phyloP scores from a whole-genome alignment of 2,329 filamentous ascomycete genomes.

The Aspergillus sclerotialis region DNA sequence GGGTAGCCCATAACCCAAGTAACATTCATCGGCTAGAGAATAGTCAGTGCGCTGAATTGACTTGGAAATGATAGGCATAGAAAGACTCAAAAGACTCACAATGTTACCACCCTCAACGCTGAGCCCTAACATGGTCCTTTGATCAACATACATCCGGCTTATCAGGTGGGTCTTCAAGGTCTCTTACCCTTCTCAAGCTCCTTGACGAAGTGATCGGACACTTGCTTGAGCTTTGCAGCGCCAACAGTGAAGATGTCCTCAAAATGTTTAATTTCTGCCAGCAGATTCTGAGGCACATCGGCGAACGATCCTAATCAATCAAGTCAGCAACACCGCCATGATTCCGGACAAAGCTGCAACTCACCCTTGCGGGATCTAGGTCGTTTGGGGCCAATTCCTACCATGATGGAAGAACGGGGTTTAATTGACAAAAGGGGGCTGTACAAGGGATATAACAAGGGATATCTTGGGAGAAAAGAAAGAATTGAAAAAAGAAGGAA shows the following conservation, averaged over 20 bases:
- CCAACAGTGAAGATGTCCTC: constrained; percentile 80
- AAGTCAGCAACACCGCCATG: constrained; percentile 5
- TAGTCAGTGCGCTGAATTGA: constrained; percentile 13
- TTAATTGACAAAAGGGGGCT: constrained; percentile 1
- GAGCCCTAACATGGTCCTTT: no score
- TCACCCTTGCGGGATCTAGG: constrained; percentile 67
- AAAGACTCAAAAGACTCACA: constrained; percentile 46
- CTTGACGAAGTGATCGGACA: constrained; percentile 80
- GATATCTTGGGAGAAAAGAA: constrained; percentile 1
- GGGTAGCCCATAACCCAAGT: constrained; percentile 93
- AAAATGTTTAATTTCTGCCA: constrained; percentile 71
- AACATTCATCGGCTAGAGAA: constrained; percentile 91
- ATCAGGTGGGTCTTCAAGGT: no score
- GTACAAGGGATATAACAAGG: constrained; percentile 2
- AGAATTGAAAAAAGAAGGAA: constrained; percentile 2
- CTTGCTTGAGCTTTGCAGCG: constrained; percentile 73
- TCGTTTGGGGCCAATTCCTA: constrained; percentile 57
- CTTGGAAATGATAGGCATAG: background rate
- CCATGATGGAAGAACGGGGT: constrained; percentile 45
- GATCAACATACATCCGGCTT: no score
- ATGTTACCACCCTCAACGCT: constrained; percentile 86
- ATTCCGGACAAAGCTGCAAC: constrained; percentile 24
- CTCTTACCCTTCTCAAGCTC: constrained; percentile 81
- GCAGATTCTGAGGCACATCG: constrained; percentile 79
- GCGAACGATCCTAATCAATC: constrained; percentile 67